These are phyloP conservation scores for Vitis hybrid DNA, from an alignment of 177 flowering plant species.

Conservation along the genomic window DNA sequence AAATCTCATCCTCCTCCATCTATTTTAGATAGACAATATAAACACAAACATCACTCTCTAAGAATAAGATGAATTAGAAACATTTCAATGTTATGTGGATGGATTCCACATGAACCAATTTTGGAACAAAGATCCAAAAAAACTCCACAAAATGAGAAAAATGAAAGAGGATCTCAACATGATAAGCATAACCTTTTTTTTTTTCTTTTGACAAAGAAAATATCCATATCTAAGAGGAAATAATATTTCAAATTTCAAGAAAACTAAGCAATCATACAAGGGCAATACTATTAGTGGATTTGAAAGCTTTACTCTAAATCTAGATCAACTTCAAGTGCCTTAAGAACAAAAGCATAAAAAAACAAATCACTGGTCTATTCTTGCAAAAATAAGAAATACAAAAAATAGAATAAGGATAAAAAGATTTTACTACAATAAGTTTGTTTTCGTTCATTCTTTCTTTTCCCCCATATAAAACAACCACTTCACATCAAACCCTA, in stretches of 20 bases:
- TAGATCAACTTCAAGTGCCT: not conserved
- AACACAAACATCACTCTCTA: too few species aligned
- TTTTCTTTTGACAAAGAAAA: not conserved
- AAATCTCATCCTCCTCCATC: too few species aligned
- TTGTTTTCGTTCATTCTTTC: not conserved
- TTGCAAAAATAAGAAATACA: not conserved
- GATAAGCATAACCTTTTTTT: not conserved
- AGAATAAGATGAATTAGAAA: too few species aligned
- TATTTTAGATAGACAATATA: too few species aligned
- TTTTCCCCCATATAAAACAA: not conserved
- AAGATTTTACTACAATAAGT: not conserved
- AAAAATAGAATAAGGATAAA: not conserved
- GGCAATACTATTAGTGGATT: too few species aligned
- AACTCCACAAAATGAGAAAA: not conserved
- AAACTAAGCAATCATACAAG: not conserved
- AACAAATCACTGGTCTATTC: not conserved
- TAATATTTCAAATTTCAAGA: not conserved
- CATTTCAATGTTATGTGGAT: too few species aligned
- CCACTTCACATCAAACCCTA: conserved; percentile 20
- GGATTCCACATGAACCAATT: too few species aligned
- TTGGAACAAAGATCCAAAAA: too few species aligned
- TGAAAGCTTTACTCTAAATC: not conserved
- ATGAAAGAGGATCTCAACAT: not conserved
- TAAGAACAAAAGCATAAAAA: not conserved
- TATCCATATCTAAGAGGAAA: not conserved